These are phyloP conservation scores for Jaltomata sinuosa DNA, from an alignment of 257 asterid genomes.

Conservation along the genomic window DNA sequence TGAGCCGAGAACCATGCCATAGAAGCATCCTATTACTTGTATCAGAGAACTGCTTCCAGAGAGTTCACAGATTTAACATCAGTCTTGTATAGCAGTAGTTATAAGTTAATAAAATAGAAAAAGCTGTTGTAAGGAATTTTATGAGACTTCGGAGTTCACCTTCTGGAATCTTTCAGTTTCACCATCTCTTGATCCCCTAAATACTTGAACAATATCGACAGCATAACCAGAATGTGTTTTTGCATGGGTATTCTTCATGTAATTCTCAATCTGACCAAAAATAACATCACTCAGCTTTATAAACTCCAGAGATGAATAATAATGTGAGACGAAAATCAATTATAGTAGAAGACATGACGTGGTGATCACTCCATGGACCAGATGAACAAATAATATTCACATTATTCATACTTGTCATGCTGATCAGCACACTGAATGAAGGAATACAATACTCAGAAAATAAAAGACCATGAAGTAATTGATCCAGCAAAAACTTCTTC, in stretches of 20 bases:
- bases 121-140: not conserved
- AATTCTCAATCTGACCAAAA: conserved; percentile 58
- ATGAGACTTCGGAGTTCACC: conserved; percentile 23
- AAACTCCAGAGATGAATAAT: not conserved
- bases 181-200: conserved; percentile 71
- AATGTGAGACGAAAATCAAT: not conserved
- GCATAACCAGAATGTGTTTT: conserved; percentile 64
- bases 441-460: not conserved
- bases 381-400: not conserved
- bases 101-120: not conserved
- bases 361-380: not conserved
- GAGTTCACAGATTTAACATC: conserved; percentile 2
- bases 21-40: conserved; percentile 79
- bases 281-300: not conserved
- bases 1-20: conserved; percentile 97
- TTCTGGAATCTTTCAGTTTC: conserved; percentile 65
- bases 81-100: not conserved
- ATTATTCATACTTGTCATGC: not conserved
- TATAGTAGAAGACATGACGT: not conserved
- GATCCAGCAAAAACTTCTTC: not conserved
- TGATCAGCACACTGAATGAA: not conserved
- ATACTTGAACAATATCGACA: conserved; percentile 64
- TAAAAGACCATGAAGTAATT: conserved; percentile 11
- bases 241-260: conserved; percentile 84
- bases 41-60: conserved; percentile 42